Base-by-base conservation (phyloP, 2,329 filamentous ascomycete species). In the Pseudogymnoascus pannorum region DNA sequence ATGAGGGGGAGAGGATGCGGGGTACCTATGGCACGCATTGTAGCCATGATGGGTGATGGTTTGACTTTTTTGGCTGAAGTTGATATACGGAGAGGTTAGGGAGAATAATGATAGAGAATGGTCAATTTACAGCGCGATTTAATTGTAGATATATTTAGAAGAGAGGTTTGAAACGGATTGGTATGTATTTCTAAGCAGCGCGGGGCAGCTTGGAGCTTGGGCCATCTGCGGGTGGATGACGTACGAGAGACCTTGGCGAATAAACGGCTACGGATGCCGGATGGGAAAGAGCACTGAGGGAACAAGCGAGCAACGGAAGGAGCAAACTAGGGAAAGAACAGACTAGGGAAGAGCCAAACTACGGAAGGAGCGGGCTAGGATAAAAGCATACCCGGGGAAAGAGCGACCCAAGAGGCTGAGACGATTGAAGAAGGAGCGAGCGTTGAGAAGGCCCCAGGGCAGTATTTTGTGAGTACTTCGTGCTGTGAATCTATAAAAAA, bases 11-110 rank as follows among this genome's bases (percentile, higher is more conserved):
- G 29, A 2, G 31, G 29, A 38, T 58, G 57, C 22, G 18, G 57
- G 36, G 31, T 58, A 58, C 57, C 57, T 11, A 58, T 40, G 36
- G 57, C 57, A n/a, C 57, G 57, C 57, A 58, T 58, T 16, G 57
- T 58, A 58, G 57, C 57, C 57, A 58, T 58, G 29, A 24, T 58
- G 31, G 31, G 31, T 7, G 31, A 12, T 29, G 9, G 9, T 31
- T 48, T 12, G 26, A 24, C 3, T 18, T 54, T 31, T 54, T 12
- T 31, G 26, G 11, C n/a, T 31, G n/a, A n/a, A 7, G 26, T 54
- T 54, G 48, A 26, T 31, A 14, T 22, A 31, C 18, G 2, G 18
- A 12, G 48, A 14, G 48, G 7, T 20, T 54, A 18, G 8, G 1
- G n/a, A 31, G 24, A 22, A 18, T 5, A 18, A 31, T 31, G 29